A percentile compares a stretch with the other conserved stretches of the same genome.
Conservation (phyloP, 1,284 basidiomycete genomes). For the Gomphus sp. region DNA sequence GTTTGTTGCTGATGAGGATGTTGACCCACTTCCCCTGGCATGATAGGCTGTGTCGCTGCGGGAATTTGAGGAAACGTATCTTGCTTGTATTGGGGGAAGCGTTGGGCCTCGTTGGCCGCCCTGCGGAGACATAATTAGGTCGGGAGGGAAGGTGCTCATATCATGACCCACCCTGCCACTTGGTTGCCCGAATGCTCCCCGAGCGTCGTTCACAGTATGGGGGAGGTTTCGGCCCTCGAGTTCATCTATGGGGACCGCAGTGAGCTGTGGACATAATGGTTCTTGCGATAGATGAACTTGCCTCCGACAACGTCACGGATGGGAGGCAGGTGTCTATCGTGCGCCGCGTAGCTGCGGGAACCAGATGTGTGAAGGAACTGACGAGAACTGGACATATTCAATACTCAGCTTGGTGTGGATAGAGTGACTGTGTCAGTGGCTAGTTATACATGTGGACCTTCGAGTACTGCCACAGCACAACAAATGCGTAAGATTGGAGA, state of each 20-base stretch:
- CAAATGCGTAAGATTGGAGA: too few species aligned
- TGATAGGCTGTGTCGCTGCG: background rate
- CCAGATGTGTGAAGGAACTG: background rate
- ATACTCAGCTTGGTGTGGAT: background rate
- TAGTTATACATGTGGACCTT: too few species aligned
- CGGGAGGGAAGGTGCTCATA: background rate
- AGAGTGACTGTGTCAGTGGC: too few species aligned
- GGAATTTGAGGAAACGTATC: background rate
- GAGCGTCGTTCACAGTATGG: background rate
- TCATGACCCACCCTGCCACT: background rate
- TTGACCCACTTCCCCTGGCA: background rate
- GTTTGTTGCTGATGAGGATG: background rate
- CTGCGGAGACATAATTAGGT: background rate
- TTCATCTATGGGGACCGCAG: background rate
- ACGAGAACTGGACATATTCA: background rate
- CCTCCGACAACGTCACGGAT: slow-evolving; percentile 8
- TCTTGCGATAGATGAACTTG: background rate
- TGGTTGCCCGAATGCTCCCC: background rate
- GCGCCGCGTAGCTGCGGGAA: background rate
- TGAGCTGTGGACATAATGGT: background rate
- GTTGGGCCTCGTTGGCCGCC: background rate
- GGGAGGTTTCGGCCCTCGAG: background rate
- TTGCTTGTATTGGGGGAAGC: background rate
- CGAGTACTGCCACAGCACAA: too few species aligned
- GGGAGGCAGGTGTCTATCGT: slow-evolving; percentile 5